Base-by-base conservation (phyloP, 78 protist genomes). In the Cavenderia fasciculata region DNA sequence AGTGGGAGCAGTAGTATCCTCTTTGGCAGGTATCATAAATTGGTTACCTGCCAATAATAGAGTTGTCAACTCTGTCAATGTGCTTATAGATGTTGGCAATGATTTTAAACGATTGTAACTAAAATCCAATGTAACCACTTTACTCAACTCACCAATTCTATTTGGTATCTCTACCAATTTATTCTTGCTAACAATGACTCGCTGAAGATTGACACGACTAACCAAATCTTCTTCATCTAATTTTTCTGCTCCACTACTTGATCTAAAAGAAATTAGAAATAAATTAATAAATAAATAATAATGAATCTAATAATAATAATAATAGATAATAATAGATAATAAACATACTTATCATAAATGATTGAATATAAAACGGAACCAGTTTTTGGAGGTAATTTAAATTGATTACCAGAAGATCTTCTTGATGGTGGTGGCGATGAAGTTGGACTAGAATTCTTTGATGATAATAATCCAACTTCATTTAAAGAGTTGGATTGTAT, bases 271-370 rank as follows among this genome's bases (percentile, higher is more conserved):
- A 25, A 16, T 25, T 49, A 6, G 41, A 8, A 33, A 16, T 5
- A 7, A 34, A 4, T 38, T 3, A 4, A 43, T 40, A 14, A 66
- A 7, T 66, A 18, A 29, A 21, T 18, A 66, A 40, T 38, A 34
- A 51, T 66, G 41, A 16, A 14, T 18, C 7, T 63, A 14, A 63
- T 25, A 40, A 4, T 21, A 19, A 14, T 31, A 31, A 0, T 19
- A 19, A 29, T 27, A 23, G 54, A 1, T 43, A 11, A 44, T 2
- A 43, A 8, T 38, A 27, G 0, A 38, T 29, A 33, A 14, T 8
- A 41, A n/a, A 68, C 78, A 34, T 82, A 82, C 90, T 82, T 82
- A 27, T 82, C 90, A 56, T 82, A 82, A 12, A 82, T 49, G 19
- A 68, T 71, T 40, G 76, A 68, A 43, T 40, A 68, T 12, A 69